Evolutionary conservation across 2,329 filamentous ascomycete species (phyloP).

Genomic region (Diaporthe batatas): DNA sequence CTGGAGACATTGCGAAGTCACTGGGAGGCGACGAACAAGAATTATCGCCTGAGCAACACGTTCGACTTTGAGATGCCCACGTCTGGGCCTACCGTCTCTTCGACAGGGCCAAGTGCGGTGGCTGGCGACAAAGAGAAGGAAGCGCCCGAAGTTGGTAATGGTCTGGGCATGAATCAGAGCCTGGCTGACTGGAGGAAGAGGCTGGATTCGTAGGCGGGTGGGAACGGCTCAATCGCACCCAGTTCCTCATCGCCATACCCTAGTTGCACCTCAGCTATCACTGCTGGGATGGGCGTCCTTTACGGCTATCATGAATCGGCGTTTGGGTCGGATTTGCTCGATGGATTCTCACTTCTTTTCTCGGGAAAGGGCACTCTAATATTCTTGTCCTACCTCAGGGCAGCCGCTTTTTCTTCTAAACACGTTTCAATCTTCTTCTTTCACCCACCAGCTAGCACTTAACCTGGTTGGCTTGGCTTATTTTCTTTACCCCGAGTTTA

Average conservation of each 20-base stretch:
- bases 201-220: constrained; percentile 69
- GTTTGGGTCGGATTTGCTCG: constrained; percentile 23
- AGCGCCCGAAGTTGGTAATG: constrained; percentile 42
- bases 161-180: constrained; percentile 74
- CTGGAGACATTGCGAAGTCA: constrained; percentile 90
- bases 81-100: constrained; percentile 35
- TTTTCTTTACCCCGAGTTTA: constrained; percentile 10
- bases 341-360: constrained; percentile 26
- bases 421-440: constrained; percentile 14
- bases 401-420: constrained; percentile 14
- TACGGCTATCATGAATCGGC: constrained; percentile 39
- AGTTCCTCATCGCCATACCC: not conserved
- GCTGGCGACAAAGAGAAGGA: constrained; percentile 55
- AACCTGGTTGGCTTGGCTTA: constrained; percentile 9
- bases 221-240: constrained; percentile 24
- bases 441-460: constrained; percentile 8
- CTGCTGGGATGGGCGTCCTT: constrained; percentile 1
- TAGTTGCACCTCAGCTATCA: not conserved
- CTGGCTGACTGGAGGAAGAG: constrained; percentile 85
- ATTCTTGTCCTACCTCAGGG: constrained; percentile 32
- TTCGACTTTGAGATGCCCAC: constrained; percentile 80
- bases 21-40: constrained; percentile 97
- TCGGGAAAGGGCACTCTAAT: constrained; percentile 34
- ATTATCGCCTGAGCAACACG: constrained; percentile 88
- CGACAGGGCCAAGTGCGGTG: constrained; percentile 44